A percentile compares a stretch with the other conserved stretches of the same genome.
Evolutionary conservation across 2,329 filamentous ascomycete genomes (phyloP).

Genomic region (Paracamarosporium sp.): DNA sequence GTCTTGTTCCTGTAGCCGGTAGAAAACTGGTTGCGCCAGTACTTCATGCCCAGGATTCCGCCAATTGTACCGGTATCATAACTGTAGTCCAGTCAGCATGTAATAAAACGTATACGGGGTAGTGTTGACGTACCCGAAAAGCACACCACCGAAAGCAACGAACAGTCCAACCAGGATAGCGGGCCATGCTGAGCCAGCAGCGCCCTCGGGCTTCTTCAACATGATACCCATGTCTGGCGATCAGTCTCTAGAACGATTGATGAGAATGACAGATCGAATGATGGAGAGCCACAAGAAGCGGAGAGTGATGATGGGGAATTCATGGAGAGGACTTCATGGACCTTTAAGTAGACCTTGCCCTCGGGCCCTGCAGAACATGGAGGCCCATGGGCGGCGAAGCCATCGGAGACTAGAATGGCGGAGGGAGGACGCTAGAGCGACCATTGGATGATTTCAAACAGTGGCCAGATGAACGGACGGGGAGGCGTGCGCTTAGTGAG

Average conservation of each 20-base stretch:
- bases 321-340: not conserved
- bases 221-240: conserved; percentile 39
- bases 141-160: conserved; percentile 55
- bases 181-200: conserved; percentile 62
- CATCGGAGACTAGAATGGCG: conserved; percentile 1
- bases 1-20: conserved; percentile 42
- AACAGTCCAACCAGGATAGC: conserved; percentile 51
- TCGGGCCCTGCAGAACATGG: not conserved
- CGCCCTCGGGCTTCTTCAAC: conserved; percentile 74
- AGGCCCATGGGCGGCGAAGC: conserved; percentile 1
- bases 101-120: not conserved
- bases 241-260: conserved; percentile 13
- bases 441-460: conserved; percentile 3
- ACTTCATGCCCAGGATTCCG: conserved; percentile 74
- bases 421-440: not conserved
- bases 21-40: conserved; percentile 70
- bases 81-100: conserved; percentile 23
- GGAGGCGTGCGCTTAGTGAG: conserved; percentile 4
- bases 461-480: conserved; percentile 5
- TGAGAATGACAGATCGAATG: conserved; percentile 17
- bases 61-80: conserved; percentile 49
- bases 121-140: conserved; percentile 42
- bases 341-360: conserved; percentile 15
- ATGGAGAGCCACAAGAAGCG: conserved; percentile 10
- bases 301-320: not conserved